Percentiles rank a stretch among this genome's conserved stretches.
Evolutionary conservation across 208 protist species (phyloP).

Genomic region (Herpetomonas tarakana): DNA sequence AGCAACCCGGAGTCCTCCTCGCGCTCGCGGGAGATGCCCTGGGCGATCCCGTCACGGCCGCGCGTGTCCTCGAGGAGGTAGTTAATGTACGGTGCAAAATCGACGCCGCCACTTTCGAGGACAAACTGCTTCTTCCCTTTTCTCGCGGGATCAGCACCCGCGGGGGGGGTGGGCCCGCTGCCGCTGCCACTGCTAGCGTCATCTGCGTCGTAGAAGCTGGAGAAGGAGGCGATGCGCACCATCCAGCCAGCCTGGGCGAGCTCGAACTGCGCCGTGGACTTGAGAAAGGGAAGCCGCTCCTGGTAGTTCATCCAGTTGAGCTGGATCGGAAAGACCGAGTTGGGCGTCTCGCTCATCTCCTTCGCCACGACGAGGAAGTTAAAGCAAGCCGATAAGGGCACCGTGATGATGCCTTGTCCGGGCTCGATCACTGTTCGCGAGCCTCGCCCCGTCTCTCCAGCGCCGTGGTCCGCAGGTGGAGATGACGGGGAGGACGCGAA

Average conservation of each 20-base stretch:
- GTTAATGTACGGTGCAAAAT: conserved; percentile 67
- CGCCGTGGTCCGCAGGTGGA: too few species aligned
- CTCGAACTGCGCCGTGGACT: conserved; percentile 48
- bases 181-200: background rate
- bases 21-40: conserved; percentile 72
- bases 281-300: conserved; percentile 53
- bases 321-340: conserved; percentile 58
- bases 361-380: conserved; percentile 71
- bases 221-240: conserved; percentile 62
- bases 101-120: background rate
- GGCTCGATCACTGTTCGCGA: conserved; percentile 24
- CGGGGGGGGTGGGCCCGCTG: background rate
- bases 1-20: conserved; percentile 65
- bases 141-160: background rate
- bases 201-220: background rate
- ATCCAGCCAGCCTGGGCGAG: conserved; percentile 77
- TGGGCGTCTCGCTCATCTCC: conserved; percentile 57
- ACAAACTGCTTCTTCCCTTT: background rate
- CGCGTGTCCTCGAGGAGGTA: conserved; percentile 85
- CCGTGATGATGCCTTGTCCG: conserved; percentile 78
- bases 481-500: too few species aligned
- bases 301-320: conserved; percentile 91
- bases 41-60: conserved; percentile 71
- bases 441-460: background rate
- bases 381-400: conserved; percentile 58